phyloP scores from a whole-genome alignment of 352 stramenopile genomes.

The Pythium volutum region DNA sequence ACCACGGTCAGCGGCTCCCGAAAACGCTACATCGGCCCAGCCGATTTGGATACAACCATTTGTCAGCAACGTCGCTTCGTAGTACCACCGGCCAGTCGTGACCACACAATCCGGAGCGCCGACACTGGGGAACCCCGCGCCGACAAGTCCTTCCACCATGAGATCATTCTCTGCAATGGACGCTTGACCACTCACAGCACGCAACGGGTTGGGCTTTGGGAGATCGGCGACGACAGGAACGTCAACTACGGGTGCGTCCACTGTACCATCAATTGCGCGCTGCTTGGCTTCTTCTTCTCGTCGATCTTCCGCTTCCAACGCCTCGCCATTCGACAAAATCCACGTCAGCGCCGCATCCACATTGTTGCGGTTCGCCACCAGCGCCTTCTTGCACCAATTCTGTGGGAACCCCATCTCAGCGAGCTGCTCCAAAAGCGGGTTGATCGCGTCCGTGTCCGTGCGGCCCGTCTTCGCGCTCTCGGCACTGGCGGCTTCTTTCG shows the following conservation, averaged over 20 bases:
- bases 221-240: background rate
- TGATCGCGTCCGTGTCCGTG: conserved; percentile 49
- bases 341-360: conserved; percentile 91
- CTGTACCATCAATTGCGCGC: conserved; percentile 9
- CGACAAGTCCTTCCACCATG: conserved; percentile 83
- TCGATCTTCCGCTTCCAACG: conserved; percentile 84
- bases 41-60: conserved; percentile 94
- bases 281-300: conserved; percentile 73
- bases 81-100: conserved; percentile 84
- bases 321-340: conserved; percentile 91
- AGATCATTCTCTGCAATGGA: conserved; percentile 82
- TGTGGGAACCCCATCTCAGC: conserved; percentile 93
- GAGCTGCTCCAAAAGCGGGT: conserved; percentile 80
- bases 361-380: conserved; percentile 87
- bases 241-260: background rate
- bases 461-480: conserved; percentile 17
- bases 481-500: conserved; percentile 31
- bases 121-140: conserved; percentile 83
- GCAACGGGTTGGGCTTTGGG: conserved; percentile 73
- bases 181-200: conserved; percentile 80
- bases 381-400: conserved; percentile 90
- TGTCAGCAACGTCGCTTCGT: conserved; percentile 90
- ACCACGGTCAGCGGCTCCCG: conserved; percentile 77
- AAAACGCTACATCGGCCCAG: conserved; percentile 90
- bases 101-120: conserved; percentile 79